A percentile compares a stretch with the other conserved stretches of the same genome.
Evolutionary conservation across 2,329 filamentous ascomycete species (phyloP).

Genomic region (Lachnellula arida): DNA sequence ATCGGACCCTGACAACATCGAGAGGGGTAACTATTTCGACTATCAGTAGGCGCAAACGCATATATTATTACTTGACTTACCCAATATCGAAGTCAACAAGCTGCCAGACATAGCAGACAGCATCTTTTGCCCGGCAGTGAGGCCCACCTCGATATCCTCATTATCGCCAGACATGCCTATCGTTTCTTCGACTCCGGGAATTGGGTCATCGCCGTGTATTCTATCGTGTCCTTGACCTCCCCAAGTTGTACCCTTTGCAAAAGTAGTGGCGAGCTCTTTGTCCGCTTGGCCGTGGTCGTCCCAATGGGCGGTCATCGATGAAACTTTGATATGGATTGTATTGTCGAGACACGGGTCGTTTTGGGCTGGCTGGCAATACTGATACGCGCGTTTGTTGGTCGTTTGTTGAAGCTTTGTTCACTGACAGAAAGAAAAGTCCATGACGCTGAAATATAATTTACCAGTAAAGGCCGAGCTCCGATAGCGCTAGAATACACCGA

Average conservation of each 20-base stretch:
- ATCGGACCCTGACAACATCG: conserved; percentile 90
- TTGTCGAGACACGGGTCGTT: neutral
- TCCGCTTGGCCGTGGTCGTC: conserved; percentile 15
- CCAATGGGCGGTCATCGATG: conserved; percentile 25
- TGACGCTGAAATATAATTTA: conserved; percentile 13
- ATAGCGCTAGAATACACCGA: neutral
- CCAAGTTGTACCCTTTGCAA: conserved; percentile 8
- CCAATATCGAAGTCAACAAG: conserved; percentile 80
- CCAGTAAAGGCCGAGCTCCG: conserved; percentile 5
- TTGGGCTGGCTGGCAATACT: neutral
- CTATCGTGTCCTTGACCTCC: conserved; percentile 25
- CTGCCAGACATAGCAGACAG: conserved; percentile 87
- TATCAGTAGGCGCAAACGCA: conserved; percentile 1
- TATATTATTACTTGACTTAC: conserved; percentile 43
- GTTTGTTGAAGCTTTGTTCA: neutral
- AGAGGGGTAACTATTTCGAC: conserved; percentile 73
- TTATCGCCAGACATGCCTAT: conserved; percentile 29
- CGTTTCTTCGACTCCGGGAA: conserved; percentile 24
- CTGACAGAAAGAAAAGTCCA: conserved; percentile 2
- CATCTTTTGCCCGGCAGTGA: conserved; percentile 89
- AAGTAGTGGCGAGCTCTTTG: conserved; percentile 19
- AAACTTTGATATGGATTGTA: neutral
- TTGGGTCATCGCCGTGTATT: conserved; percentile 26
- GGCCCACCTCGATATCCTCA: conserved; percentile 50
- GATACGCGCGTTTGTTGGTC: neutral